These are phyloP conservation scores for Zymoseptoria brevis DNA, from an alignment of 2,329 filamentous ascomycete genomes.

Conservation along the genomic window DNA sequence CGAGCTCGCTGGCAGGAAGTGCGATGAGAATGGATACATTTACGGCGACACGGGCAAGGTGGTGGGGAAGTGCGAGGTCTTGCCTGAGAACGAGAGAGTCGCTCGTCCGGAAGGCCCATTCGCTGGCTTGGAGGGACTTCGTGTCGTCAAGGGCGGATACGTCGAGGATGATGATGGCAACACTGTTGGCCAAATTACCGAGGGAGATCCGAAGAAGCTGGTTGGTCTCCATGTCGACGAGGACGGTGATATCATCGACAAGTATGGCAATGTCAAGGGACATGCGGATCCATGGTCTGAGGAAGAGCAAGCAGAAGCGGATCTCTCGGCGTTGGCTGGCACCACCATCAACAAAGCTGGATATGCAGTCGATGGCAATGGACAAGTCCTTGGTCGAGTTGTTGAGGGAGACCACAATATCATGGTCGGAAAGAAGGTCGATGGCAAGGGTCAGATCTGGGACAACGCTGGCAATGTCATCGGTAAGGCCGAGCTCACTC, in stretches of 20 bases:
- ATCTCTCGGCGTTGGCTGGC: slow-evolving; percentile 53
- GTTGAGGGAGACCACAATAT: slow-evolving; percentile 49
- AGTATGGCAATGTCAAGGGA: slow-evolving; percentile 57
- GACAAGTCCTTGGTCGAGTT: slow-evolving; percentile 51
- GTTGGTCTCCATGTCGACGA: slow-evolving; percentile 69
- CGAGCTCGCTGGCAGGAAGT: slow-evolving; percentile 50
- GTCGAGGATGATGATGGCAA: slow-evolving; percentile 73
- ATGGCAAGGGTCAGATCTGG: slow-evolving; percentile 57
- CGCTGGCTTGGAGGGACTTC: slow-evolving; percentile 56
- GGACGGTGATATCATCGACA: slow-evolving; percentile 75
- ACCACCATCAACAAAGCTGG: slow-evolving; percentile 57
- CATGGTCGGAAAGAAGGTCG: slow-evolving; percentile 54
- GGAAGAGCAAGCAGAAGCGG: slow-evolving; percentile 41
- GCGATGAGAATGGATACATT: slow-evolving; percentile 49
- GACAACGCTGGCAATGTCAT: slow-evolving; percentile 55
- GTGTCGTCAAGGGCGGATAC: slow-evolving; percentile 61
- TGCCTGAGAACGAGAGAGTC: slow-evolving; percentile 51
- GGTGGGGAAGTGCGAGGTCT: slow-evolving; percentile 50
- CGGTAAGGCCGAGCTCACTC: slow-evolving; percentile 50
- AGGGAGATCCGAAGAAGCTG: slow-evolving; percentile 64
- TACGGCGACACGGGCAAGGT: slow-evolving; percentile 50
- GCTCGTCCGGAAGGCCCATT: slow-evolving; percentile 59
- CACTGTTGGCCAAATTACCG: slow-evolving; percentile 62
- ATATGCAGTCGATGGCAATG: slow-evolving; percentile 53
- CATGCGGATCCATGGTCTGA: slow-evolving; percentile 51